These are phyloP conservation scores for Lachnellula willkommii DNA, from an alignment of 2,329 filamentous ascomycete genomes.

Conservation along the genomic window DNA sequence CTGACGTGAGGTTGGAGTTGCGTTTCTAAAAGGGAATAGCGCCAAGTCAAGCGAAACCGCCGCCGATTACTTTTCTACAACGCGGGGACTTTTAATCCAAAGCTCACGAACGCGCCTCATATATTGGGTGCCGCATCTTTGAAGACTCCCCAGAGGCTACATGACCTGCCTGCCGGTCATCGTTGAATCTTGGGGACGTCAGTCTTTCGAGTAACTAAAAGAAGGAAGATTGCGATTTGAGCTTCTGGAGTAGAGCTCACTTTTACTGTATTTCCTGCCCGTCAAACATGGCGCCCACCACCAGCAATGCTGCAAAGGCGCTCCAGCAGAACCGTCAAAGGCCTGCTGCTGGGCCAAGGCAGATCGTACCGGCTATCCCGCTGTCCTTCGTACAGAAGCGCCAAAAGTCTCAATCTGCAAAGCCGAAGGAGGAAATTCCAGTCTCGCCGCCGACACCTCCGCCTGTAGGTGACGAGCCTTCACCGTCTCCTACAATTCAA, in stretches of 20 bases:
- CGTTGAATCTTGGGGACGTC: constrained; percentile 35
- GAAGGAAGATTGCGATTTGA: background rate
- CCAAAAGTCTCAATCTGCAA: constrained; percentile 24
- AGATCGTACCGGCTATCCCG: constrained; percentile 31
- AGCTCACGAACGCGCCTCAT: background rate
- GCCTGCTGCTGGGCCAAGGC: constrained; percentile 20
- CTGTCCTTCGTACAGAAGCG: constrained; percentile 31
- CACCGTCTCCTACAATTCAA: constrained; percentile 7
- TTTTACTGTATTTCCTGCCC: background rate
- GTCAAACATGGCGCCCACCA: constrained; percentile 25
- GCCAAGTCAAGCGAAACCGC: background rate
- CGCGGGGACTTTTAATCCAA: background rate
- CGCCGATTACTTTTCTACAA: background rate
- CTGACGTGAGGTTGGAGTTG: background rate
- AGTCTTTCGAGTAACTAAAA: constrained; percentile 12
- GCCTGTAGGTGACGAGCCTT: constrained; percentile 8
- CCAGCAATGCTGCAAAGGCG: constrained; percentile 25
- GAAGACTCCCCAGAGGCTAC: constrained; percentile 32
- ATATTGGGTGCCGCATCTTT: constrained; percentile 3
- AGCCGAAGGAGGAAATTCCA: constrained; percentile 17
- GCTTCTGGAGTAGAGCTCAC: constrained; percentile 1
- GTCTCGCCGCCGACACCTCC: constrained; percentile 4
- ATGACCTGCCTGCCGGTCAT: constrained; percentile 30
- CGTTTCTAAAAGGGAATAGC: background rate
- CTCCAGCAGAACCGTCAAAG: constrained; percentile 29